These are phyloP conservation scores for Podospora sp. DNA, from an alignment of 495 filamentous ascomycete species.

Conservation along the genomic window DNA sequence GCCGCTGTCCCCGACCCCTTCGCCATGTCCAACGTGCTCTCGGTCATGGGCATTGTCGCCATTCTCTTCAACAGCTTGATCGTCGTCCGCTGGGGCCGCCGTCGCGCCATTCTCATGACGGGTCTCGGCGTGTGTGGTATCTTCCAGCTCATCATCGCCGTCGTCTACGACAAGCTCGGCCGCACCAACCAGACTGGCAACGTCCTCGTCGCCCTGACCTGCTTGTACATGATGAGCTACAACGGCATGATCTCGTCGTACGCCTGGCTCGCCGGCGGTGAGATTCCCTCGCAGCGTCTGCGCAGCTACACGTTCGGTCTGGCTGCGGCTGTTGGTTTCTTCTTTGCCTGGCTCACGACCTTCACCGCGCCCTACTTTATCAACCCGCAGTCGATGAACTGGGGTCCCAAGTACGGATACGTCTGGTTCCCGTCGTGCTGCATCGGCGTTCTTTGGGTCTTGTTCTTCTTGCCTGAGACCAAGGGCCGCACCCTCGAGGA, in stretches of 20 bases:
- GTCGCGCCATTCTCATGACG: slow-evolving; percentile 54
- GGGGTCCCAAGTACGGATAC: slow-evolving; percentile 61
- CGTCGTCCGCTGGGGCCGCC: slow-evolving; percentile 57
- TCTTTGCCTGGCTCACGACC: slow-evolving; percentile 58
- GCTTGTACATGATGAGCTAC: slow-evolving; percentile 60
- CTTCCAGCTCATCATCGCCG: slow-evolving; percentile 57
- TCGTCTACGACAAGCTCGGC: slow-evolving; percentile 54
- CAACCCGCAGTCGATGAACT: slow-evolving; percentile 57
- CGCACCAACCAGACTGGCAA: slow-evolving; percentile 52
- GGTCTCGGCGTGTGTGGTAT: slow-evolving; percentile 61
- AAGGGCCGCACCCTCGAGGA: slow-evolving; percentile 56
- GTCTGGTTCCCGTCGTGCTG: slow-evolving; percentile 51
- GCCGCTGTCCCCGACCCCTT: slow-evolving; percentile 61
- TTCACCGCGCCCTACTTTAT: slow-evolving; percentile 66
- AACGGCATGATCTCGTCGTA: slow-evolving; percentile 60
- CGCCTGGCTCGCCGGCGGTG: slow-evolving; percentile 63
- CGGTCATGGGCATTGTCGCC: slow-evolving; percentile 57
- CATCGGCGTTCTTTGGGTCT: slow-evolving; percentile 43
- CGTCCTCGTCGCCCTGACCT: slow-evolving; percentile 55
- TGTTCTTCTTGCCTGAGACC: slow-evolving; percentile 55
- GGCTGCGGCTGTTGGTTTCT: slow-evolving; percentile 52
- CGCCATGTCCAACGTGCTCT: slow-evolving; percentile 60
- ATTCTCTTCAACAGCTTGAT: slow-evolving; percentile 57
- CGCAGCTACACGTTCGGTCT: slow-evolving; percentile 61
- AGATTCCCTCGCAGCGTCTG: slow-evolving; percentile 58